Evolutionary conservation across 352 stramenopile genomes (phyloP), one percentile per base, ranked within the genome.

Genomic region (Phytophthora rubi): DNA sequence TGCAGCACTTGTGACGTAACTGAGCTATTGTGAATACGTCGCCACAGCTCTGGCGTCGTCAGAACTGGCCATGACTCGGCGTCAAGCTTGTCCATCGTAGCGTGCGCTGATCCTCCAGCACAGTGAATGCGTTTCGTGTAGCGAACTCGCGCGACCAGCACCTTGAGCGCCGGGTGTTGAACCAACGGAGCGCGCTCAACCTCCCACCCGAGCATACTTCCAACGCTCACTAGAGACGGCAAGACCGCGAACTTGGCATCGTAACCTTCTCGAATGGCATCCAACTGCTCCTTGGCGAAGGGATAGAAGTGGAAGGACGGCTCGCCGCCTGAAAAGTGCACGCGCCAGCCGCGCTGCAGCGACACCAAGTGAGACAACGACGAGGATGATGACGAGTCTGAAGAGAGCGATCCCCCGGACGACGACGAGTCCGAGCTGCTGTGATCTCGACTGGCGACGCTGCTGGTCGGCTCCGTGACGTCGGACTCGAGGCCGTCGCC

Each of bases 281-380:
- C 62, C 37, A 76, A 56, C 18, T 81, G 70, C 42, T 75, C 45
- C 42, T 71, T 73, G 13, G 66, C 54, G 33, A 83, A 67, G 9
- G 73, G 76, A 18, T 83, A 59, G 44, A 70, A 83, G 60, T 78
- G 75, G 54, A 83, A 83, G 2, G 73, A 71, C 28, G 73, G 66
- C 32, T 75, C 73, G 6, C 70, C 76, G 16, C 45, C 35, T 44
- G 63, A n/a, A 53, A 81, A 68, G 44, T 75, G 59, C 59, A 80
- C 71, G 30, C 71, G 68, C 54, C 59, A 68, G 18, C 73, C 73
- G 1, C 59, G 54, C 18, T 76, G 53, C 10, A 62, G 57, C 9
- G 65, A 70, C 0, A 70, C 45, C 12, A 71, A 39, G 39, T 54
- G 32, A 1, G 70, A 74, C 4, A 69, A 35, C 6, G 63, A 77